phyloP scores from a whole-genome alignment of 805 yeast genomes.

The Wickerhamomyces bisporus region DNA sequence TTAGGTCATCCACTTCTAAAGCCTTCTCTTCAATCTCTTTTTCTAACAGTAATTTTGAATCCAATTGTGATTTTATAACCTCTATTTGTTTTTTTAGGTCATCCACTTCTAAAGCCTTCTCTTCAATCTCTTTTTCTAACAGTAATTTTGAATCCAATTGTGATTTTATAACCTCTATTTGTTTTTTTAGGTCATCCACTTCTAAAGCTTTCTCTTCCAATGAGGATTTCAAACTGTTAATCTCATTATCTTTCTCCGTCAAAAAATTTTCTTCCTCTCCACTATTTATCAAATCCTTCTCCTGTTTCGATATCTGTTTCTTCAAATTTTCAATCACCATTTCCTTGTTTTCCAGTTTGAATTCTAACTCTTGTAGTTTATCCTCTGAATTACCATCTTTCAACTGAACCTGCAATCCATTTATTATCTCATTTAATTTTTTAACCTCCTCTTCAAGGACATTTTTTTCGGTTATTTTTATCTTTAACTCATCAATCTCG shows the following conservation, averaged over 20 bases:
- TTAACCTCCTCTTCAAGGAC: constrained; percentile 2
- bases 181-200: background rate
- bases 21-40: no score
- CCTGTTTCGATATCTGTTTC: constrained; percentile 2
- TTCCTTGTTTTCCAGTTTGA: constrained; percentile 17
- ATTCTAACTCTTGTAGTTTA: constrained; percentile 15
- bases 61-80: no score
- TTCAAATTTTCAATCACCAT: constrained; percentile 15
- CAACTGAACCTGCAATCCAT: constrained; percentile 8
- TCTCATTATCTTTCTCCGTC: no score
- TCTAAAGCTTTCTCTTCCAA: background rate
- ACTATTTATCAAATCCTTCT: background rate
- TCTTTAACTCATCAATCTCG: constrained; percentile 3
- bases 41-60: no score
- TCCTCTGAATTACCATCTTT: constrained; percentile 8
- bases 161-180: background rate
- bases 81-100: no score
- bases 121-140: no score
- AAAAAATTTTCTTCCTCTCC: background rate
- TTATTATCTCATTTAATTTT: constrained; percentile 2
- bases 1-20: no score
- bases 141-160: no score
- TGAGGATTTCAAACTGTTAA: background rate
- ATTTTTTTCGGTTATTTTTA: constrained; percentile 1
- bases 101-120: no score